Percentiles rank a stretch among this genome's conserved stretches.
These are phyloP conservation scores for Cinchona pubescens DNA, from an alignment of 257 asterid species.

Conservation along the genomic window DNA sequence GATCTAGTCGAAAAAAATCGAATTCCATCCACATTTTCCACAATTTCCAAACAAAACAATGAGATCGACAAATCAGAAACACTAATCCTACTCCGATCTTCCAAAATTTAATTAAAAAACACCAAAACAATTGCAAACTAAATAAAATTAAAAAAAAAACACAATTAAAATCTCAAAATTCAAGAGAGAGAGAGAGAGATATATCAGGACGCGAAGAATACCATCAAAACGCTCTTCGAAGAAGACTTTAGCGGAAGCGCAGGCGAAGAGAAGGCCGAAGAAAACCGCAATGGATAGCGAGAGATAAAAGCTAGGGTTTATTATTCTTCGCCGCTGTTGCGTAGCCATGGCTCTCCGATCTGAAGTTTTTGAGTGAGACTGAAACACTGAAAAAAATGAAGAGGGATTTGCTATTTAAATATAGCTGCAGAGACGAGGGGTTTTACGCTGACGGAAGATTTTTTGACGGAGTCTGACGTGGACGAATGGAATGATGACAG, in stretches of 20 bases:
- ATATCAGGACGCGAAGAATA: conserved; percentile 11
- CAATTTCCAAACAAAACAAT: conserved; percentile 15
- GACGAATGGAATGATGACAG: conserved; percentile 21
- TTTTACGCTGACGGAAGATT: conserved; percentile 34
- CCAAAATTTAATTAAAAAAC: not conserved
- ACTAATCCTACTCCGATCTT: conserved; percentile 9
- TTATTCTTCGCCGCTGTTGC: conserved; percentile 27
- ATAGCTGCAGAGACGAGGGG: not conserved
- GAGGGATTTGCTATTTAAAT: not conserved
- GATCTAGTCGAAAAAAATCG: conserved; percentile 18
- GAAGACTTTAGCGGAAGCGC: conserved; percentile 63
- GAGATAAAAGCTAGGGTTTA: conserved; percentile 45
- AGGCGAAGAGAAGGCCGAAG: conserved; percentile 49
- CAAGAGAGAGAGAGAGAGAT: not conserved
- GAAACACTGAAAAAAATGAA: not conserved
- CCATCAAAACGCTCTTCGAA: conserved; percentile 93
- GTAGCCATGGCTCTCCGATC: conserved; percentile 52
- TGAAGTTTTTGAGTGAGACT: not conserved
- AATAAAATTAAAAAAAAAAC: not conserved
- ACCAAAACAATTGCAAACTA: not conserved
- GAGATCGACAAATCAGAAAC: conserved; percentile 30
- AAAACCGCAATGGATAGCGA: conserved; percentile 39
- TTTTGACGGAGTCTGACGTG: not conserved
- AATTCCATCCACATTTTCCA: not conserved
- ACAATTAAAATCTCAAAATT: not conserved